phyloP scores from a whole-genome alignment of 2,329 filamentous ascomycete species.

The Tolypocladium inflatum region DNA sequence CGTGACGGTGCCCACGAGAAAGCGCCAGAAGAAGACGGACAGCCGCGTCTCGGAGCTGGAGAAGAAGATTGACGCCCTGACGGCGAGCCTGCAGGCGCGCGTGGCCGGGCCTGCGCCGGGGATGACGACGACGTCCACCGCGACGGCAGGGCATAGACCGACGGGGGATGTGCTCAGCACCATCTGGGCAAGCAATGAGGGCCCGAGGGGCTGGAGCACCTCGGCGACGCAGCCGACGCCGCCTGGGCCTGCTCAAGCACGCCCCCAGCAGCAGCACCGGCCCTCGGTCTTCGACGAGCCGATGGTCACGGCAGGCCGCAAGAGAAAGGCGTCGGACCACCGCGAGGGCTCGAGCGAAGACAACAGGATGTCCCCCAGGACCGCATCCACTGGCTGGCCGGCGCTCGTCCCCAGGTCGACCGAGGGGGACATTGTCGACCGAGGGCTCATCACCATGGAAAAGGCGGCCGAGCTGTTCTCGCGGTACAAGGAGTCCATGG shows the following conservation, averaged over 20 bases:
- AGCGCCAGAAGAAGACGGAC: conserved; percentile 87
- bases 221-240: not conserved
- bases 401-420: not conserved
- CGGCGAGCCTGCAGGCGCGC: conserved; percentile 61
- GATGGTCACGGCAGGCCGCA: conserved; percentile 10
- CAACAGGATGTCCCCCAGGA: not conserved
- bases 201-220: not conserved
- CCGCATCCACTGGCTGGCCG: not conserved
- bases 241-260: not conserved
- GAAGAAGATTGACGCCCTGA: conserved; percentile 85
- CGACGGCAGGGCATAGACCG: not conserved
- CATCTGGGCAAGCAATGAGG: not conserved
- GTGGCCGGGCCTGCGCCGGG: conserved; percentile 6
- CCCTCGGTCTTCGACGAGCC: not conserved
- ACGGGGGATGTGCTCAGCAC: not conserved
- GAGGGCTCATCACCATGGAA: conserved; percentile 47
- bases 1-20: conserved; percentile 64
- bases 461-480: conserved; percentile 45
- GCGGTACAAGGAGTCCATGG: conserved; percentile 51
- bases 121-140: not conserved
- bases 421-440: conserved; percentile 43
- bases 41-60: conserved; percentile 83
- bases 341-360: conserved; percentile 5
- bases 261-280: not conserved
- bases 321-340: conserved; percentile 20